Percentiles rank a stretch among this genome's conserved stretches.
These are phyloP conservation scores for Chlorophyllum brunneum DNA, from an alignment of 768 basidiomycete species.

Conservation along the genomic window DNA sequence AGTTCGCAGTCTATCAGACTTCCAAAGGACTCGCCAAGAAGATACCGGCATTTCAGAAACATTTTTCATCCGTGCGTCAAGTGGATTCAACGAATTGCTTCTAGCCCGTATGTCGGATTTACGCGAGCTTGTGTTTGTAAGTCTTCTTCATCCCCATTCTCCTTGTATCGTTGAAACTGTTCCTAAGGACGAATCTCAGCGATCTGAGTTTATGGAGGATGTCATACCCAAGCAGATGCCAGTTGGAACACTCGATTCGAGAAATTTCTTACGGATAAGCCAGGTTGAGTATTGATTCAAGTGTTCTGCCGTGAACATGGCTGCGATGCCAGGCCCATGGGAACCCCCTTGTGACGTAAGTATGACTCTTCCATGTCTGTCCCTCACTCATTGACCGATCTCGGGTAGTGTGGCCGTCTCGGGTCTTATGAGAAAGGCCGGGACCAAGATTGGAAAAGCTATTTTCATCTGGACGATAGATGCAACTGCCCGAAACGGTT, in stretches of 20 bases:
- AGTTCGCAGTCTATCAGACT: too few relatives aligned
- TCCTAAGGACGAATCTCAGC: neutral
- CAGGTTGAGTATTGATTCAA: too few relatives aligned
- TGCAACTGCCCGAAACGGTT: neutral
- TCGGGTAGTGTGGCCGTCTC: neutral
- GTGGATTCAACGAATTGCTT: too few relatives aligned
- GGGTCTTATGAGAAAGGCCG: neutral
- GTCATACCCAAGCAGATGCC: neutral
- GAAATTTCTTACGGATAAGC: neutral
- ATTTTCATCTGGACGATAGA: neutral
- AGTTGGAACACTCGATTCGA: neutral
- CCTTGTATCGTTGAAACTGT: too few relatives aligned
- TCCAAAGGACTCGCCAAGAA: too few relatives aligned
- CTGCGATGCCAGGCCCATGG: neutral
- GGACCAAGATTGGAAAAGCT: neutral
- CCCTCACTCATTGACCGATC: neutral
- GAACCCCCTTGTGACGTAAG: neutral
- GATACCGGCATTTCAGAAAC: too few relatives aligned
- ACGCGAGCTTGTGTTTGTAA: neutral
- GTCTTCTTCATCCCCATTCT: neutral
- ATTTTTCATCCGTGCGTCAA: too few relatives aligned
- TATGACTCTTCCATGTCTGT: too few relatives aligned
- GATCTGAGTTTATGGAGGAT: neutral
- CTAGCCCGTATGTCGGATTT: too few relatives aligned
- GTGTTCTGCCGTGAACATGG: too few relatives aligned